Evolutionary conservation across 2,329 filamentous ascomycete genomes (phyloP), one percentile per base, ranked within the genome.

Genomic region (Cladosporium oxysporum): DNA sequence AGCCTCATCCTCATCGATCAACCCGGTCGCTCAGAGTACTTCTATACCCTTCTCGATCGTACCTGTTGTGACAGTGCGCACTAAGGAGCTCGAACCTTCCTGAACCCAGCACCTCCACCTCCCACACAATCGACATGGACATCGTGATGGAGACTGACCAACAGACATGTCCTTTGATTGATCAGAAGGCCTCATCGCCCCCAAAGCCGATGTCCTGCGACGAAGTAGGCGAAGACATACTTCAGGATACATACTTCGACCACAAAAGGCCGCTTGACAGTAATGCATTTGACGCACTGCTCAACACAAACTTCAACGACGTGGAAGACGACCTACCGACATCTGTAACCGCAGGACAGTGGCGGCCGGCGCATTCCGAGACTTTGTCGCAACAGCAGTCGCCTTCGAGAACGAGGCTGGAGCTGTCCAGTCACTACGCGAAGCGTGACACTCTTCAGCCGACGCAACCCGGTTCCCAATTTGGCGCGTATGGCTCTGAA

Each of bases 131-230:
- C 50, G 26, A 21, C 12, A 63, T 57, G 59, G 47, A 71, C 41
- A 66, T 64, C 29, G 66, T 66, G 50, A 68, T 68, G 53, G 66
- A 69, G 66, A 66, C 68, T 14, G 58, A n/a, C 33, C 52, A 55
- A 33, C 28, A n/a, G 31, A 11, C 29, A 29, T 55, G 18, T 33
- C 52, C n/a, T 29, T 12, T 21, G 18, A 10, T 3, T 10, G n/a
- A n/a, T 16, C 29, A 55, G 28, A 55, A 66, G 28, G 57, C 62
- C 11, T 21, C 16, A 37, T 28, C 29, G 4, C 50, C 59, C 47
- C 31, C n/a, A 26, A 57, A 57, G 61, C 35, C 49, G n/a, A 14
- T 28, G 23, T 52, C 49, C 12, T 41, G 35, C 41, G 33, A 59
- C 35, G 37, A 64, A 5, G 29, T 29, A 2, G 55, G 35, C 29